Base-by-base conservation (phyloP, 306 rosid species). In the Astragalus membranaceus region DNA sequence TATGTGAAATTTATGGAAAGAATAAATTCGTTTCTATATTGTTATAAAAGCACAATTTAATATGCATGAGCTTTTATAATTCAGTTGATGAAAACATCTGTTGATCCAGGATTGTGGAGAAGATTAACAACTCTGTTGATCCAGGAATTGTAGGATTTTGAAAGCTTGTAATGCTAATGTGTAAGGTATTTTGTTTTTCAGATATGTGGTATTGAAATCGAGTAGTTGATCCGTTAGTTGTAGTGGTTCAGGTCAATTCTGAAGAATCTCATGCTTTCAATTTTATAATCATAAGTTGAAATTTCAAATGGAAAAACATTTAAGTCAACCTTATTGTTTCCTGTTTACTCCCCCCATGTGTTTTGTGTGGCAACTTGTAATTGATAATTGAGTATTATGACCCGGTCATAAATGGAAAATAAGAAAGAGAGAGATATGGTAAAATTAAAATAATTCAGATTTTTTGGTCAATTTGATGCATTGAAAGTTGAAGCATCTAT, bases 51-150 rank as follows among this genome's bases (percentile, higher is more conserved):
- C 10, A 39, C 12, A 13, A 9, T 64, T 64, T 29, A 10, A 7
- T 52, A 26, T 52, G n/a, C 74, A 10, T 42, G 16, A 41, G 54
- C 64, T 81, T 55, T 33, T 36, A 52, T 46, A 14, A 76, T 60
- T 74, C 56, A 52, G 26, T 60, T 70, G 14, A 33, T 69, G 62
- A 62, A 48, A 75, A 55, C 56, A 64, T 70, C 52, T 39, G 7
- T 73, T 72, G 67, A 54, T 63, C 13, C 88, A 94, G 99, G 99
- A 85, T 94, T 59, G 99, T 94, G 75, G 83, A 86, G 72, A 94
- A 80, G 87, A 88, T 91, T 62, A 94, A 94, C 73, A 87, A 82
- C 78, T 80, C 99, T 53, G 90, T 94, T 64, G 99, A n/a, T n/a
- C n/a, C n/a, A 35, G 23, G 15, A 16, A 20, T 2, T 60, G 30